Percentiles rank a stretch among this genome's conserved stretches.
Conservation (phyloP, 148 eudicot species). For the Fagopyrum tataricum region DNA sequence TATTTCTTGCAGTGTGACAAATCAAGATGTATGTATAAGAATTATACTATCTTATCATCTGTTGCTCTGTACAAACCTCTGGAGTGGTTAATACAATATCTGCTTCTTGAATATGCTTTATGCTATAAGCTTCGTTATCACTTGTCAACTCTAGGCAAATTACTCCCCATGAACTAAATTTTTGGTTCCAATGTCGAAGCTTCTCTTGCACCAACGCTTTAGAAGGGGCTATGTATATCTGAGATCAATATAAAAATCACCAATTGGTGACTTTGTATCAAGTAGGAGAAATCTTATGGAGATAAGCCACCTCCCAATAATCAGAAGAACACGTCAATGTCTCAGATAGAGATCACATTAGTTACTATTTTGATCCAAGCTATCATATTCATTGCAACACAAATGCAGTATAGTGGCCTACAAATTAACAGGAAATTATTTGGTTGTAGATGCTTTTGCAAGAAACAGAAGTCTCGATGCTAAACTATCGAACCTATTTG, state of each 20-base stretch:
- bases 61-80: conserved; percentile 42
- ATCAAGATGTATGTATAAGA: not conserved
- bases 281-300: not conserved
- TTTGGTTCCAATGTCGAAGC: conserved; percentile 79
- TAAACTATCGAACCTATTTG: not conserved
- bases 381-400: not conserved
- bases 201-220: conserved; percentile 99
- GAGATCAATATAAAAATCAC: conserved; percentile 13
- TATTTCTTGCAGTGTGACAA: not conserved
- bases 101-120: conserved; percentile 73
- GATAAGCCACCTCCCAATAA: not conserved
- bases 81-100: conserved; percentile 94
- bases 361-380: not conserved
- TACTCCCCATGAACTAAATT: conserved; percentile 66
- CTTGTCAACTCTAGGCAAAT: conserved; percentile 92
- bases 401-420: not conserved
- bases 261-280: conserved; percentile 10
- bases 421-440: not conserved
- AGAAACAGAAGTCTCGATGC: not conserved
- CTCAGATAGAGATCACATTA: not conserved
- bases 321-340: not conserved
- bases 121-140: conserved; percentile 73
- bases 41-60: not conserved
- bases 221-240: conserved; percentile 96
- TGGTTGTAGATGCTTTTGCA: conserved; percentile 1